These are phyloP conservation scores for Cenococcum geophilum DNA, from an alignment of 495 filamentous ascomycete species.

Conservation along the genomic window DNA sequence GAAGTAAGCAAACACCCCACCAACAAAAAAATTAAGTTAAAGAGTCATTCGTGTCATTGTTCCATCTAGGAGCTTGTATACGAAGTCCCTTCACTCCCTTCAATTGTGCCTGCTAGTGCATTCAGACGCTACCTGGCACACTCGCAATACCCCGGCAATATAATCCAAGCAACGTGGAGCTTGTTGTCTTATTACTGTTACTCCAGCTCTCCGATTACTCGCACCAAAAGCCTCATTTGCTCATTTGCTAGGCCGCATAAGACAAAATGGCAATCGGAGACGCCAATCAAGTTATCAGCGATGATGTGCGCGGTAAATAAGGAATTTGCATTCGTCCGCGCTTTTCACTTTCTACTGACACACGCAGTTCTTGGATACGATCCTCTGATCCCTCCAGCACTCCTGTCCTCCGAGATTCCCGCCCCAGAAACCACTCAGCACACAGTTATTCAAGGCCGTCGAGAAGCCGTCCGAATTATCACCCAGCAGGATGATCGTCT, in stretches of 20 bases:
- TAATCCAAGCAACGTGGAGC: too few species aligned
- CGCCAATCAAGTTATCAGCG: conserved; percentile 25
- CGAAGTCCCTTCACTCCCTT: too few species aligned
- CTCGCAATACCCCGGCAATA: too few species aligned
- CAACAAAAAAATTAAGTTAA: background rate
- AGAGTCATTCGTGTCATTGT: background rate
- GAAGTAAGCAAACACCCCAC: background rate
- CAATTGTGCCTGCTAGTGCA: too few species aligned
- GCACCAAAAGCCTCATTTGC: background rate
- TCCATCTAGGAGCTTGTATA: too few species aligned
- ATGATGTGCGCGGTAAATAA: conserved; percentile 40
- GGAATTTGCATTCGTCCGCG: background rate
- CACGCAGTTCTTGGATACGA: conserved; percentile 84
- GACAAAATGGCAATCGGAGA: conserved; percentile 11
- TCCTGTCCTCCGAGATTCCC: conserved; percentile 84
- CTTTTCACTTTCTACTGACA: background rate
- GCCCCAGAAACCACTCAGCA: conserved; percentile 43
- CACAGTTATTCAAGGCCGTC: conserved; percentile 76
- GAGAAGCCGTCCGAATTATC: conserved; percentile 76
- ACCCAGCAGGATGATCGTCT: conserved; percentile 77
- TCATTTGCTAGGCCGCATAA: conserved; percentile 1
- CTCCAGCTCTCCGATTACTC: background rate
- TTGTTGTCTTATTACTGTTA: background rate
- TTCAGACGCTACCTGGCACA: too few species aligned
- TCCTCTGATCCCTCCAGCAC: conserved; percentile 81